Percentiles rank a stretch among this genome's conserved stretches.
These are phyloP conservation scores for Dendrocalamus latiflorus DNA, from an alignment of 202 grass and related monocot species.

Conservation along the genomic window DNA sequence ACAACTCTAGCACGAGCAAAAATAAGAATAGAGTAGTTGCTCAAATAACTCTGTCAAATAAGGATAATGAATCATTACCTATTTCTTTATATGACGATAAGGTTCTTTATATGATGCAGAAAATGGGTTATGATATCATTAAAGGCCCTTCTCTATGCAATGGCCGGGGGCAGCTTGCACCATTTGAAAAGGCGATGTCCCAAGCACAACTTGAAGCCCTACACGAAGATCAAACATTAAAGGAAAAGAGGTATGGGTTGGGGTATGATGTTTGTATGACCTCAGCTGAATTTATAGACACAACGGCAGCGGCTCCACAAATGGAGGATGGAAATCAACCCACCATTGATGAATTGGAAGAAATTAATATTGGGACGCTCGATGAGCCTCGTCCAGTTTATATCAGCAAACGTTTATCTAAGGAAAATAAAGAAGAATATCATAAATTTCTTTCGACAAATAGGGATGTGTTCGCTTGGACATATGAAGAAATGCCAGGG, in stretches of 20 bases:
- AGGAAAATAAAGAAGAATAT: neutral
- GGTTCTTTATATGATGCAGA: constrained; percentile 9
- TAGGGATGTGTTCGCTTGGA: neutral
- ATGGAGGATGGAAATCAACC: neutral
- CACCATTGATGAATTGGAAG: neutral
- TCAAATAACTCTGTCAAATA: neutral
- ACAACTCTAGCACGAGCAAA: neutral
- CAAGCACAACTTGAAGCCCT: neutral
- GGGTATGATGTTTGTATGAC: neutral
- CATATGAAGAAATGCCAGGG: constrained; percentile 3
- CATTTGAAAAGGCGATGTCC: neutral
- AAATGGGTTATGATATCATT: neutral
- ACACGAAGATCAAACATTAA: neutral
- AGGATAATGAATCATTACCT: neutral
- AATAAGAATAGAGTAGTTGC: neutral
- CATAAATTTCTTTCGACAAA: neutral
- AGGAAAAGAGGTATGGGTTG: neutral
- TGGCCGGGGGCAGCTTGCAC: neutral
- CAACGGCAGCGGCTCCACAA: neutral
- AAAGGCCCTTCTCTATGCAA: neutral
- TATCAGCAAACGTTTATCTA: neutral
- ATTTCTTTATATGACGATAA: neutral
- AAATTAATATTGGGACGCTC: neutral
- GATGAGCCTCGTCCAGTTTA: neutral
- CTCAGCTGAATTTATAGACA: neutral